Percentiles rank a stretch among this genome's conserved stretches.
These are phyloP conservation scores for Amyloporia xantha DNA, from an alignment of 768 basidiomycete species.

Conservation along the genomic window DNA sequence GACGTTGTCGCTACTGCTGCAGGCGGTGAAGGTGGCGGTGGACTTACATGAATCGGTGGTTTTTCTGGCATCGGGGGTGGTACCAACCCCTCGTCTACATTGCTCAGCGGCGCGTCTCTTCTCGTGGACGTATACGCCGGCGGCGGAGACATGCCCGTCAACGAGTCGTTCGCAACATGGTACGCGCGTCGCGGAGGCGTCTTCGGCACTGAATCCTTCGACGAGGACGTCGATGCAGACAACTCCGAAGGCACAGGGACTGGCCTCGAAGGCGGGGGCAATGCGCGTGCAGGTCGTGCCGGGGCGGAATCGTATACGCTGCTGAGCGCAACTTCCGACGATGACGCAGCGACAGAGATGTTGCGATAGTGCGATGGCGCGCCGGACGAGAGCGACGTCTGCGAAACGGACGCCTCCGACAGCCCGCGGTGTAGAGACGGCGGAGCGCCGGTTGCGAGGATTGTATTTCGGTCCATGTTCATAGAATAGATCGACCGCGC, in stretches of 20 bases:
- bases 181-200: slow-evolving; percentile 35
- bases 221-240: background rate
- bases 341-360: background rate
- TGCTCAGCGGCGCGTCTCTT: slow-evolving; percentile 10
- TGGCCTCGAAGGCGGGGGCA: slow-evolving; percentile 7
- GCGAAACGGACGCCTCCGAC: slow-evolving; percentile 14
- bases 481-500: slow-evolving; percentile 17
- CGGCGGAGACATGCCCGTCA: slow-evolving; percentile 34
- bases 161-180: slow-evolving; percentile 35
- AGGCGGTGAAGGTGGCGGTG: background rate
- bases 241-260: slow-evolving; percentile 5
- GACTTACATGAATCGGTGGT: background rate
- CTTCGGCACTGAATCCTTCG: slow-evolving; percentile 14
- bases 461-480: slow-evolving; percentile 2
- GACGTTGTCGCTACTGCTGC: background rate
- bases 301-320: slow-evolving; percentile 3
- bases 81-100: slow-evolving; percentile 13
- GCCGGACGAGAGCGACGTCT: slow-evolving; percentile 12
- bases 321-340: background rate
- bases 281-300: slow-evolving; percentile 7
- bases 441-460: background rate
- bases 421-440: slow-evolving; percentile 10
- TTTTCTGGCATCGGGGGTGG: slow-evolving; percentile 4
- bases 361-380: slow-evolving; percentile 4
- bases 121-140: slow-evolving; percentile 36